Evolutionary conservation across 352 stramenopile genomes (phyloP).

Genomic region (Lagenidium giganteum): DNA sequence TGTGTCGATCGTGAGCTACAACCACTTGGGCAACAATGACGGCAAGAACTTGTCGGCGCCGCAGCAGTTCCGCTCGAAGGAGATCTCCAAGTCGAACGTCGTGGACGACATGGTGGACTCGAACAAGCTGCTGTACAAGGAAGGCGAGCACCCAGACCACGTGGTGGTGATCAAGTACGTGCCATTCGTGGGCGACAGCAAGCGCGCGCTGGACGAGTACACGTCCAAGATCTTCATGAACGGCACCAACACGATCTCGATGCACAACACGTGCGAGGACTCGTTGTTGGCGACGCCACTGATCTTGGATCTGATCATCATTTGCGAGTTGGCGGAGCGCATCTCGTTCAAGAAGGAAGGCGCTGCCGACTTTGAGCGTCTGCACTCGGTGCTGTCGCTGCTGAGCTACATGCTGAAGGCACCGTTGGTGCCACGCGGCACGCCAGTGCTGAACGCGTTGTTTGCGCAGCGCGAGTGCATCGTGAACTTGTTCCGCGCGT

Average conservation of each 20-base stretch:
- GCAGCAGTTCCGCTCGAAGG: conserved; percentile 99
- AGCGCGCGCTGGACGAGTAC: conserved; percentile 99
- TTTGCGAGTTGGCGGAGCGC: conserved; percentile 96
- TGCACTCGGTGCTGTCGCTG: conserved; percentile 97
- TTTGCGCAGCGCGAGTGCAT: conserved; percentile 98
- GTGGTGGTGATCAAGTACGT: conserved; percentile 99
- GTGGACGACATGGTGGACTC: conserved; percentile 98
- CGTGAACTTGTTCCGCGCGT: conserved; percentile 98
- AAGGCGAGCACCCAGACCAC: conserved; percentile 99
- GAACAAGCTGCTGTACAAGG: conserved; percentile 97
- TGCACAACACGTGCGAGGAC: conserved; percentile 99
- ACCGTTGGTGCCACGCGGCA: conserved; percentile 96
- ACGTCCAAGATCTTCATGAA: conserved; percentile 99
- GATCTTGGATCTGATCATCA: conserved; percentile 98
- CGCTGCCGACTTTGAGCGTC: conserved; percentile 86
- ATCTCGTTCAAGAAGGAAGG: conserved; percentile 94
- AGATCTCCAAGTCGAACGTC: conserved; percentile 99
- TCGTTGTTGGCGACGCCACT: conserved; percentile 97
- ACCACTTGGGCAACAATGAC: conserved; percentile 99
- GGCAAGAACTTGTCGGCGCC: conserved; percentile 99
- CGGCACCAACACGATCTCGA: conserved; percentile 99
- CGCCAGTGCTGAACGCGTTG: conserved; percentile 98
- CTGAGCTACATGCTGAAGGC: conserved; percentile 99
- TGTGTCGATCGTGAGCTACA: conserved; percentile 99
- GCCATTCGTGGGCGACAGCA: conserved; percentile 98